Base-by-base conservation (phyloP, 2,329 filamentous ascomycete genomes). In the Fusarium denticulatum region DNA sequence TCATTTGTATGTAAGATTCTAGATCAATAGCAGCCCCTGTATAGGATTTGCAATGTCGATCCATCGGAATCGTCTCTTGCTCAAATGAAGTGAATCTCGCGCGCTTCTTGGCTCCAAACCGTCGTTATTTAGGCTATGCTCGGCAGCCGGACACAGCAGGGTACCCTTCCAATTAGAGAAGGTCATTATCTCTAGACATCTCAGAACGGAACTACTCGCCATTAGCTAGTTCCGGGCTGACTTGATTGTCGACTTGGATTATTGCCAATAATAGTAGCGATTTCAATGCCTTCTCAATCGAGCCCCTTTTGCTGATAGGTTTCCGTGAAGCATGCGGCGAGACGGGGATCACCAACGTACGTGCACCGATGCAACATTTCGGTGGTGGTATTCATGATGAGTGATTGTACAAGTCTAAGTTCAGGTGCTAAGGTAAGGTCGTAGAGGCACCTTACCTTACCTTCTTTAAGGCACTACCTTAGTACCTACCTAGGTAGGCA, bases 11-110 rank as follows among this genome's bases (percentile, higher is more conserved):
- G 34, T 47, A 57, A 64, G 40, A 42, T 32, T 59, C 42, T 43
- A 15, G 36, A 24, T 47, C 32, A 63, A 53, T 60, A 34, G 39
- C 45, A 53, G 32, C 46, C 53, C 58, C 30, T 50, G 71, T 39
- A 34, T 39, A 67, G 71, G 53, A 62, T 58, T 49, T 36, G 60
- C 45, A 73, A 76, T 73, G 76, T 18, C 65, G 73, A 78, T 78
- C 76, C 28, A 49, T 74, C 56, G 60, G 67, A 60, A 62, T 60
- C 64, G 60, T 67, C 55, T 68, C 58, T 72, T 57, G 45, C 57
- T 67, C 68, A 75, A 76, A 75, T 72, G 69, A 74, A 68, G 68
- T 50, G 59, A 42, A 62, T 67, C 65, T 60, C 50, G 53, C 63
- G 46, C 63, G 50, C 46, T 57, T 70, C 72, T 76, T 76, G 74